Evolutionary conservation across 1,284 basidiomycete genomes (phyloP).

Genomic region (Cutaneotrichosporon arboriforme): DNA sequence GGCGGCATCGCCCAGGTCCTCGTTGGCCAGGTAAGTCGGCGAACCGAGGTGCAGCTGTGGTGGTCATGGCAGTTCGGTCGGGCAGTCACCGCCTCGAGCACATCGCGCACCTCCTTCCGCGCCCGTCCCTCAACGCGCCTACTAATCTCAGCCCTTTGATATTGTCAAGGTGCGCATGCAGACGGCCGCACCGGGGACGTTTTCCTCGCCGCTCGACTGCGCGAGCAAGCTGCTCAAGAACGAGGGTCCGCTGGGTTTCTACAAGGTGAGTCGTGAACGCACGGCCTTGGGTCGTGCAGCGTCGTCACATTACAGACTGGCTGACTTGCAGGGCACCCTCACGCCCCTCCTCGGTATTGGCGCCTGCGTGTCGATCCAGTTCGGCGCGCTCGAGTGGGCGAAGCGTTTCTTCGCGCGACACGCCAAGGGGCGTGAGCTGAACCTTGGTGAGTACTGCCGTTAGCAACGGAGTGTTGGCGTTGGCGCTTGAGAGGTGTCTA

Average conservation of each 20-base stretch:
- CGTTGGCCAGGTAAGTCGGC: slow-evolving; percentile 65
- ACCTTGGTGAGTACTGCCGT: slow-evolving; percentile 21
- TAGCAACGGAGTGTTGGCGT: too few relatives aligned
- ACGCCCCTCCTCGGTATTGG: slow-evolving; percentile 92
- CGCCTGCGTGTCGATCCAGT: slow-evolving; percentile 85
- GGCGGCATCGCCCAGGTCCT: slow-evolving; percentile 88
- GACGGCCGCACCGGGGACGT: slow-evolving; percentile 85
- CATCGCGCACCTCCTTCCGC: too few relatives aligned
- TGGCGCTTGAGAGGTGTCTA: too few relatives aligned
- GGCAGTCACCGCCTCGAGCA: too few relatives aligned
- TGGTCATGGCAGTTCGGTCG: too few relatives aligned
- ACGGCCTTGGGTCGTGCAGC: neutral
- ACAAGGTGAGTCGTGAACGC: slow-evolving; percentile 61
- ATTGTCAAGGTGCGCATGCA: slow-evolving; percentile 95
- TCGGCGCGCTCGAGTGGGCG: slow-evolving; percentile 80
- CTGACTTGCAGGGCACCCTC: slow-evolving; percentile 66
- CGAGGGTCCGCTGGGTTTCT: slow-evolving; percentile 90
- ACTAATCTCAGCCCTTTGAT: slow-evolving; percentile 65
- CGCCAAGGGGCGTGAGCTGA: slow-evolving; percentile 27
- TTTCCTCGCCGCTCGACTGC: slow-evolving; percentile 80
- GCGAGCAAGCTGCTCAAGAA: slow-evolving; percentile 79
- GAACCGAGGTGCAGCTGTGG: too few relatives aligned
- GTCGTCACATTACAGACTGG: neutral
- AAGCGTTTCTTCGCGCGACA: slow-evolving; percentile 67
- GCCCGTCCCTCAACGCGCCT: too few relatives aligned